These are phyloP conservation scores for Mycena polygramma DNA, from an alignment of 768 basidiomycete species.

Conservation along the genomic window DNA sequence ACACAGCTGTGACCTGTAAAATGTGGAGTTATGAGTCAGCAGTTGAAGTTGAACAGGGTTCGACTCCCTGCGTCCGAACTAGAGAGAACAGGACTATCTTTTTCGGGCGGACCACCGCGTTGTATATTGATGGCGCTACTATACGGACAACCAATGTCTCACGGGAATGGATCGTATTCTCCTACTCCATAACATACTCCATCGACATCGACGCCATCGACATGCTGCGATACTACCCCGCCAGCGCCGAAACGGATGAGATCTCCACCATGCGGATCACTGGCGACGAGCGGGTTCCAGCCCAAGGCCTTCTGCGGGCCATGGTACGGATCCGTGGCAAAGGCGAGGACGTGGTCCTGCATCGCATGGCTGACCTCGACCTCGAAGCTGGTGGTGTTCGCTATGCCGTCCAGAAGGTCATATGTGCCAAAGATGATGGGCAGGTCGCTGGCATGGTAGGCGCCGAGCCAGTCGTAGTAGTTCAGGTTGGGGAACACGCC, in stretches of 20 bases:
- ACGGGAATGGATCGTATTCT: constrained; percentile 16
- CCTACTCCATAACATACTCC: constrained; percentile 14
- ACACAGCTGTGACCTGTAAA: no score
- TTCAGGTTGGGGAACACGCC: constrained; percentile 11
- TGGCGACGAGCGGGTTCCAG: constrained; percentile 15
- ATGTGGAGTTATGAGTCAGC: no score
- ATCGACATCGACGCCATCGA: constrained; percentile 15
- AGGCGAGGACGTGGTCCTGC: constrained; percentile 17
- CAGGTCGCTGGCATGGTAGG: constrained; percentile 21
- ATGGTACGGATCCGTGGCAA: constrained; percentile 19
- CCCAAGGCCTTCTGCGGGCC: constrained; percentile 10
- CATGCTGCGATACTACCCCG: constrained; percentile 10
- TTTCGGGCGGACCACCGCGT: no score
- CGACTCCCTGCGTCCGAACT: background rate
- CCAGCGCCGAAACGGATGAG: constrained; percentile 16
- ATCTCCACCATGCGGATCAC: constrained; percentile 19
- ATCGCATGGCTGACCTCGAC: constrained; percentile 16
- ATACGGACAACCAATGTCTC: background rate
- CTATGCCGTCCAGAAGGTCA: constrained; percentile 15
- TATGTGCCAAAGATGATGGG: constrained; percentile 15
- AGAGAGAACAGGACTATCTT: no score
- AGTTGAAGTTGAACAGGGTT: background rate
- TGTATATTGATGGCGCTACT: no score
- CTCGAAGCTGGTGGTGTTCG: constrained; percentile 17
- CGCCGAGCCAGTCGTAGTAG: constrained; percentile 18